Evolutionary conservation across 2,329 filamentous ascomycete genomes (phyloP).

Genomic region (Venturiaceae sp.): DNA sequence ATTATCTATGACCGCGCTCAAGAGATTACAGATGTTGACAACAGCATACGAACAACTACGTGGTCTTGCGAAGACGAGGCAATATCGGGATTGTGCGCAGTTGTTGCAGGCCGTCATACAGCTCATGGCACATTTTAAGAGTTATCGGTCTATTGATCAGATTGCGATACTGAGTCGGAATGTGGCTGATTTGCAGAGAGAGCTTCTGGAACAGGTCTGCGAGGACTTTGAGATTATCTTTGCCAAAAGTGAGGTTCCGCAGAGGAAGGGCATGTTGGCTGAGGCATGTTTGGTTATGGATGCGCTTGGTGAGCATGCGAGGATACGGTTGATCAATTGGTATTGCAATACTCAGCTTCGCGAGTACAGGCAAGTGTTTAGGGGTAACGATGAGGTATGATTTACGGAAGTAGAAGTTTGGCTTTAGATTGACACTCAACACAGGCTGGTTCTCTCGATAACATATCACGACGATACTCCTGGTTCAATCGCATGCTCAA

Average conservation of each 20-base stretch:
- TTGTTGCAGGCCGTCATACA: slow-evolving; percentile 91
- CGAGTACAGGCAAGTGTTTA: slow-evolving; percentile 92
- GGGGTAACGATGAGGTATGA: slow-evolving; percentile 73
- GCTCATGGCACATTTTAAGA: slow-evolving; percentile 97
- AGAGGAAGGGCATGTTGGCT: slow-evolving; percentile 59
- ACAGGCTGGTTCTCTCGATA: slow-evolving; percentile 80
- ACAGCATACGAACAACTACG: slow-evolving; percentile 97
- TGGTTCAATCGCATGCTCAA: slow-evolving; percentile 97
- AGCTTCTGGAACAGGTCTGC: slow-evolving; percentile 93
- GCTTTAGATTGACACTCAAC: slow-evolving; percentile 11
- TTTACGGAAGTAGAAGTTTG: slow-evolving; percentile 1
- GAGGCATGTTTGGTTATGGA: slow-evolving; percentile 94
- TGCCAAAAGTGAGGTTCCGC: slow-evolving; percentile 71
- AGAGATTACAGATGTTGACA: slow-evolving; percentile 95
- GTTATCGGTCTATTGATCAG: slow-evolving; percentile 94
- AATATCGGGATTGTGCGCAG: slow-evolving; percentile 92
- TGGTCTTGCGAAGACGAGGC: slow-evolving; percentile 70
- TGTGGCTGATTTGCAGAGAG: slow-evolving; percentile 85
- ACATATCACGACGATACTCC: slow-evolving; percentile 86
- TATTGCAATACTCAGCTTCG: slow-evolving; percentile 95
- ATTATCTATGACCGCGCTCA: slow-evolving; percentile 93
- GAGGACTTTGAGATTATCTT: slow-evolving; percentile 97
- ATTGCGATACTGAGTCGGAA: slow-evolving; percentile 89
- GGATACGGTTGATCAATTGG: slow-evolving; percentile 78
- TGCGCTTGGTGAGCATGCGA: slow-evolving; percentile 79